Evolutionary conservation across 2,329 filamentous ascomycete genomes (phyloP).

Genomic region (Rhynchosporium graminicola): DNA sequence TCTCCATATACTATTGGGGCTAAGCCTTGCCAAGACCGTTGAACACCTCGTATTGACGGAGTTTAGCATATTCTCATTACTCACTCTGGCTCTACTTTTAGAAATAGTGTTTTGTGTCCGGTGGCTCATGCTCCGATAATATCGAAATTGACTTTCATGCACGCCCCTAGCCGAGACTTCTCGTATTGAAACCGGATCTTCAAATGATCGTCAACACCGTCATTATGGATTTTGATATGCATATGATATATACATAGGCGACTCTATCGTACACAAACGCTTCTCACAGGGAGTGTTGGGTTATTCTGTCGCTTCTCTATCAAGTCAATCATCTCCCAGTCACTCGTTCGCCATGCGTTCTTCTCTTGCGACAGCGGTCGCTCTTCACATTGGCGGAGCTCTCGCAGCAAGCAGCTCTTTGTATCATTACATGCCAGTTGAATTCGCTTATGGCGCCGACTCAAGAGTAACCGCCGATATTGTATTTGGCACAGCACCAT

Average conservation of each 20-base stretch:
- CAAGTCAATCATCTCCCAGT: neutral
- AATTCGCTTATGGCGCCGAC: conserved; percentile 25
- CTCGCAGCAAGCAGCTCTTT: conserved; percentile 8
- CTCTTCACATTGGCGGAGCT: conserved; percentile 13
- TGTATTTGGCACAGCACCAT: conserved; percentile 22
- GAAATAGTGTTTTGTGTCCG: neutral
- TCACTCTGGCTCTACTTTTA: conserved; percentile 1
- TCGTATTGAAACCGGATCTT: neutral
- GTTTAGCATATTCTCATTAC: neutral
- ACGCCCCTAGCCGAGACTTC: neutral
- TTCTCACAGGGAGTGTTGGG: neutral
- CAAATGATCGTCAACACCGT: neutral
- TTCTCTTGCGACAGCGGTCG: conserved; percentile 7
- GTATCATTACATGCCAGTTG: conserved; percentile 28
- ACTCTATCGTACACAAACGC: neutral
- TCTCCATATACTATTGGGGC: neutral
- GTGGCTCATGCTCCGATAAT: neutral
- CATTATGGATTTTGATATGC: neutral
- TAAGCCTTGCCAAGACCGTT: neutral
- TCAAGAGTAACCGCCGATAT: conserved; percentile 28
- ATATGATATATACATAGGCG: neutral
- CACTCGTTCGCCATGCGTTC: conserved; percentile 19
- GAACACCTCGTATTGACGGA: neutral
- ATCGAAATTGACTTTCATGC: neutral
- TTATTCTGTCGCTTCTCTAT: neutral